Conservation (phyloP, 2,329 filamentous ascomycete genomes). For the Monosporascus sp. region DNA sequence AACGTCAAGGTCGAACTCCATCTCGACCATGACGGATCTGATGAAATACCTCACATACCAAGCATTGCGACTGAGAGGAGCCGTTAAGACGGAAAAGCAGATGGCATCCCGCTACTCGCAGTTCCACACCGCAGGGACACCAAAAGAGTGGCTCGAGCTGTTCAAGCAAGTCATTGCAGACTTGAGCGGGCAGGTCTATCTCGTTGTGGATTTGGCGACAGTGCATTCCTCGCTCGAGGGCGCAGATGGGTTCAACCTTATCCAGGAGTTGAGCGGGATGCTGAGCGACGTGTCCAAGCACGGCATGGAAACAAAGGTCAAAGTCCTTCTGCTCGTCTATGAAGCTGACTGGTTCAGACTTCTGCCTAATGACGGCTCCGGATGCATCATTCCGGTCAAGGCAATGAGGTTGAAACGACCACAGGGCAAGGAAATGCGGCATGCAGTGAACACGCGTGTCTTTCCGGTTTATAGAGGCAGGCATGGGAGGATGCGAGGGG, state of each 20-base stretch:
- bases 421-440: not conserved
- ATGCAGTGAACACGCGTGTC: not conserved
- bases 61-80: not conserved
- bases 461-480: not conserved
- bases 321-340: not conserved
- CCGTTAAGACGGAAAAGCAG: not conserved
- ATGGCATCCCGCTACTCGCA: not conserved
- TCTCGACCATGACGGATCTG: not conserved
- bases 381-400: not conserved
- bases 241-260: not conserved
- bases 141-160: not conserved
- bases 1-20: no score
- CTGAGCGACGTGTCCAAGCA: not conserved
- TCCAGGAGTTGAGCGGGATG: not conserved
- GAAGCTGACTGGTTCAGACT: not conserved
- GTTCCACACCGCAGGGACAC: not conserved
- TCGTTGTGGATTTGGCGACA: not conserved
- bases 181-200: not conserved
- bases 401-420: not conserved
- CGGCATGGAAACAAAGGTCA: not conserved
- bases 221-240: not conserved
- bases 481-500: not conserved
- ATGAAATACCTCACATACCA: not conserved
- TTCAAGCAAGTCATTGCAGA: not conserved
- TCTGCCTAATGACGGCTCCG: not conserved